Evolutionary conservation across 352 stramenopile genomes (phyloP).

Genomic region (Lagenidium sp.): DNA sequence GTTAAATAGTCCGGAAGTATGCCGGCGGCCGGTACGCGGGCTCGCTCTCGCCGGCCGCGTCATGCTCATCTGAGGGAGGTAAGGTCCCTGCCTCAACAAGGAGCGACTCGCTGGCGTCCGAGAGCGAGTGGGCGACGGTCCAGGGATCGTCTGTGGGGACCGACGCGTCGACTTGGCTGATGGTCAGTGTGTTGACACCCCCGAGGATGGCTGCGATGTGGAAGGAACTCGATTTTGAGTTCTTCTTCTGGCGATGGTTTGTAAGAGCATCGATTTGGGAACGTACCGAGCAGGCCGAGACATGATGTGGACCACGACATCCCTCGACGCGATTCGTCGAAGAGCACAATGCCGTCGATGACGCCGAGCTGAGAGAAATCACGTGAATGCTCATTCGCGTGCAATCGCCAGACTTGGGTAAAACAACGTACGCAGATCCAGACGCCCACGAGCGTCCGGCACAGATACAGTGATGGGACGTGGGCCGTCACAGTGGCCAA

Average conservation of each 20-base stretch:
- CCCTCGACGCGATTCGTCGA: constrained; percentile 13
- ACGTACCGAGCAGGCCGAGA: too few relatives aligned
- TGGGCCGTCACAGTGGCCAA: constrained; percentile 2
- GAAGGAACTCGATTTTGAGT: too few relatives aligned
- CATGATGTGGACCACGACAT: too few relatives aligned
- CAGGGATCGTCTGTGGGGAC: too few relatives aligned
- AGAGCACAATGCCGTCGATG: constrained; percentile 8
- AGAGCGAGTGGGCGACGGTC: too few relatives aligned
- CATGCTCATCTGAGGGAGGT: background rate
- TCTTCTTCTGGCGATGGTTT: too few relatives aligned
- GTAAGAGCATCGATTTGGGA: too few relatives aligned
- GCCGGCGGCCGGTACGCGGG: constrained; percentile 8
- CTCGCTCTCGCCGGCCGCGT: background rate
- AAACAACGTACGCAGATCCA: background rate
- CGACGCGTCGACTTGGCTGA: too few relatives aligned
- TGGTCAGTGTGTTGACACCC: too few relatives aligned
- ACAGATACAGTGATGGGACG: background rate
- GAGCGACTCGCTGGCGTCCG: constrained; percentile 7
- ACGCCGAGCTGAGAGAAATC: constrained; percentile 4
- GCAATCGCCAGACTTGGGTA: too few relatives aligned
- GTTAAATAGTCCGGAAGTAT: constrained; percentile 7
- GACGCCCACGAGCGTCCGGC: constrained; percentile 3
- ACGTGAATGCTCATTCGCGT: too few relatives aligned
- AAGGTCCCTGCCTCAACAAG: background rate
- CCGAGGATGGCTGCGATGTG: too few relatives aligned